Evolutionary conservation across 371 early-diverging fungal species (phyloP).

Genomic region (Apophysomyces trapeziformis): DNA sequence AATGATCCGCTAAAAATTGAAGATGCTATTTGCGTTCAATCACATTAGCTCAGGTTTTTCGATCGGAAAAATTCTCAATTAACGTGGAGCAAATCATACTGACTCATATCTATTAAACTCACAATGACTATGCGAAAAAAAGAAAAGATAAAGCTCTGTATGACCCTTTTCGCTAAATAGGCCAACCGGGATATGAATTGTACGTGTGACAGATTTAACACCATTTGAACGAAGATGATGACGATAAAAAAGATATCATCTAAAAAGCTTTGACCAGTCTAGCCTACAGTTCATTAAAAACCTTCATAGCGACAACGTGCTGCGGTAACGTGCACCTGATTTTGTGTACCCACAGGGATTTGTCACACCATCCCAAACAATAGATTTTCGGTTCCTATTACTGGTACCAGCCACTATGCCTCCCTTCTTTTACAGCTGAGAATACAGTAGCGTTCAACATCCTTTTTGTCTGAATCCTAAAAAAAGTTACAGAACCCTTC

Average conservation of each 20-base stretch:
- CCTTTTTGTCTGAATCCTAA: no score
- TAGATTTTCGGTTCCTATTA: not conserved
- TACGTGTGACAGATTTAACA: not conserved
- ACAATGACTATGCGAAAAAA: not conserved
- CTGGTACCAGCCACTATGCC: no score
- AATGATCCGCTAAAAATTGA: not conserved
- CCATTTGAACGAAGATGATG: not conserved
- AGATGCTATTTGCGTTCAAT: not conserved
- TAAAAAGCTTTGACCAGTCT: not conserved
- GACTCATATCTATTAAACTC: not conserved
- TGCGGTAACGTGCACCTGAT: constrained; percentile 9
- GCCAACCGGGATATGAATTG: not conserved
- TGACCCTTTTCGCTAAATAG: not conserved
- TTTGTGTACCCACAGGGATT: not conserved
- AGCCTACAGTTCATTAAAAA: not conserved
- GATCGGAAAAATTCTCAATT: not conserved
- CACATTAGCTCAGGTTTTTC: not conserved
- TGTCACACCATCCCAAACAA: constrained; percentile 7
- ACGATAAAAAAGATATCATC: not conserved
- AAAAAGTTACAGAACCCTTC: no score
- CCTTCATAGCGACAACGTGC: not conserved
- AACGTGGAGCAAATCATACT: not conserved
- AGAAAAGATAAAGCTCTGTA: not conserved
- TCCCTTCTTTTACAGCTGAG: no score
- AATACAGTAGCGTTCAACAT: no score